Evolutionary conservation across 2,329 filamentous ascomycete species (phyloP).

Genomic region (Aureobasidium pullulans): DNA sequence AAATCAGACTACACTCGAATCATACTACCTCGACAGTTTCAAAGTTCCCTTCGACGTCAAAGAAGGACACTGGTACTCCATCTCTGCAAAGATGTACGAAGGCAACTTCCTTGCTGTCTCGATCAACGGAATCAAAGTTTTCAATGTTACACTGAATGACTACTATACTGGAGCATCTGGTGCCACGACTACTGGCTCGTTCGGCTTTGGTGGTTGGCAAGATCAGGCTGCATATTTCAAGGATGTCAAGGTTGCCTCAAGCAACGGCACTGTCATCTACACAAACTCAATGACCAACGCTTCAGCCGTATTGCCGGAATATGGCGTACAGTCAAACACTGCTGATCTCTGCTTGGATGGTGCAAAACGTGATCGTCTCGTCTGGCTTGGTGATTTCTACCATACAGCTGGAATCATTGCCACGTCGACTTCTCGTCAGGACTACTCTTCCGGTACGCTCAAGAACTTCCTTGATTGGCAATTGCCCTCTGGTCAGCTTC

Average conservation of each 20-base stretch:
- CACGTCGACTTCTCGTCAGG: constrained; percentile 30
- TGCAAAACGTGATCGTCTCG: constrained; percentile 35
- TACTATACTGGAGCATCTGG: background rate
- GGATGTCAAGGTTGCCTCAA: constrained; percentile 27
- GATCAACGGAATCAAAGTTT: constrained; percentile 19
- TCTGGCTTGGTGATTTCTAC: constrained; percentile 38
- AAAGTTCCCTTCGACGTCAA: constrained; percentile 23
- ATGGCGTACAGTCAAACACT: constrained; percentile 29
- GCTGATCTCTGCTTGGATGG: constrained; percentile 36
- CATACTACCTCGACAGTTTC: constrained; percentile 24
- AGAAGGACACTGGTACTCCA: constrained; percentile 32
- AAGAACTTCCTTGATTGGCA: constrained; percentile 23
- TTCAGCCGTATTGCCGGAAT: constrained; percentile 29
- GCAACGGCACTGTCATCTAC: constrained; percentile 29
- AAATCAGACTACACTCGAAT: constrained; percentile 30
- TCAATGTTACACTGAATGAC: constrained; percentile 20
- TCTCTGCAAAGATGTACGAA: constrained; percentile 28
- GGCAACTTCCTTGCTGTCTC: constrained; percentile 26
- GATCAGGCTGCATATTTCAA: constrained; percentile 33
- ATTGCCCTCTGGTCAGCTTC: background rate
- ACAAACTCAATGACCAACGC: constrained; percentile 23
- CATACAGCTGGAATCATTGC: constrained; percentile 34
- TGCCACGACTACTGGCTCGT: constrained; percentile 24
- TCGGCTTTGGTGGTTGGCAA: constrained; percentile 36
- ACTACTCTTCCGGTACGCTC: constrained; percentile 28